These are phyloP conservation scores for Corynascus novoguineensis DNA, from an alignment of 495 filamentous ascomycete species.

Conservation along the genomic window DNA sequence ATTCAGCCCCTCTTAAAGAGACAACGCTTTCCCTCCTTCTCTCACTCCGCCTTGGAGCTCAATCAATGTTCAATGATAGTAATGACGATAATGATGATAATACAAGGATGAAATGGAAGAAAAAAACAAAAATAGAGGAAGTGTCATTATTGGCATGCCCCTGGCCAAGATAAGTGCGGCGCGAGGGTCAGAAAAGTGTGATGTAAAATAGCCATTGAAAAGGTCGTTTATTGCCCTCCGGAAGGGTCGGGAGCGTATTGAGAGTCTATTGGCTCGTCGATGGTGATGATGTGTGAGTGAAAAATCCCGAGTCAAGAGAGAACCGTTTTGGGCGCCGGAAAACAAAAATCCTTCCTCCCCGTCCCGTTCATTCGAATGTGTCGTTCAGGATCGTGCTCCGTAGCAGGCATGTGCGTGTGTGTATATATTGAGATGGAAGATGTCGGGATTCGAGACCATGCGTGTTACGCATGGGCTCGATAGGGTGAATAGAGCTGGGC, in stretches of 20 bases:
- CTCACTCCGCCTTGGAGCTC: too few species aligned
- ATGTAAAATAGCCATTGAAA: not conserved
- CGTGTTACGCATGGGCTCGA: not conserved
- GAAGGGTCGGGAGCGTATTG: not conserved
- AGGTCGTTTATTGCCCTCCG: not conserved
- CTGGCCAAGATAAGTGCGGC: too few species aligned
- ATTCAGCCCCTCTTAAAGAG: too few species aligned
- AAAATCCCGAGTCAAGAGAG: not conserved
- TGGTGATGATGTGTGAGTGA: not conserved
- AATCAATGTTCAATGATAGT: too few species aligned
- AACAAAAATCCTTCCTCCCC: not conserved
- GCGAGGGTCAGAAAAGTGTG: not conserved
- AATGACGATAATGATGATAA: too few species aligned
- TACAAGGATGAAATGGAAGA: too few species aligned
- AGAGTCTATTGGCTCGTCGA: not conserved
- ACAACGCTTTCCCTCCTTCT: too few species aligned
- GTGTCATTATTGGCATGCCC: too few species aligned
- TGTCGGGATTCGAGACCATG: not conserved
- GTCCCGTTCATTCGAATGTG: conserved; percentile 14
- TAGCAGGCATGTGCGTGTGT: not conserved
- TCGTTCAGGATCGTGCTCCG: conserved; percentile 23
- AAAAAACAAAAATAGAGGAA: too few species aligned
- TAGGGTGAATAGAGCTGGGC: not conserved
- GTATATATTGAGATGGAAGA: not conserved
- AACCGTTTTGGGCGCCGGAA: conserved; percentile 16